Conservation (phyloP, 2,329 filamentous ascomycete species). For the Aspergillus puulaauensis region DNA sequence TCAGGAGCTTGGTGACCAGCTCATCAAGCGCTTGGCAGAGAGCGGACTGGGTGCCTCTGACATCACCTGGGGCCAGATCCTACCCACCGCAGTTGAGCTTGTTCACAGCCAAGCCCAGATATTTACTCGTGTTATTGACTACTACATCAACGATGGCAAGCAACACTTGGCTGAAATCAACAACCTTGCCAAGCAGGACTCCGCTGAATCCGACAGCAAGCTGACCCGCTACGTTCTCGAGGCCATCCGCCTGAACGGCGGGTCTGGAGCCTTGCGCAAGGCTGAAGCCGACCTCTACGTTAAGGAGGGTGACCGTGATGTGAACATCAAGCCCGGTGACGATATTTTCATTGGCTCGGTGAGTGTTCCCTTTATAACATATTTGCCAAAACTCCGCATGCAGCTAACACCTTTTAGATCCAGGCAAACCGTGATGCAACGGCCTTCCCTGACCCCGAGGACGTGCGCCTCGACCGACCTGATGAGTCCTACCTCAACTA, state of each 20-base stretch:
- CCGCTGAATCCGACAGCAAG: conserved; percentile 59
- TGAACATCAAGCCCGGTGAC: conserved; percentile 57
- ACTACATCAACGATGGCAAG: conserved; percentile 63
- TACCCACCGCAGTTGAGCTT: conserved; percentile 66
- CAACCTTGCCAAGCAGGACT: conserved; percentile 56
- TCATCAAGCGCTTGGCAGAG: conserved; percentile 66
- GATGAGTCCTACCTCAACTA: conserved; percentile 65
- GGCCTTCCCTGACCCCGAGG: conserved; percentile 30
- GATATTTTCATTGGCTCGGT: conserved; percentile 66
- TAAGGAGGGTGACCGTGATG: conserved; percentile 51
- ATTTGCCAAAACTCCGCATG: not conserved
- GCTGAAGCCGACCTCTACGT: conserved; percentile 50
- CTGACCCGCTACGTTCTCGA: conserved; percentile 71
- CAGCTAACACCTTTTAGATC: conserved; percentile 26
- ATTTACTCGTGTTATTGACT: conserved; percentile 72
- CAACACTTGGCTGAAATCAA: conserved; percentile 62
- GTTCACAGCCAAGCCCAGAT: conserved; percentile 71
- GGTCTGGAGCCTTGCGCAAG: conserved; percentile 61
- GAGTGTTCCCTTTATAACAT: conserved; percentile 12
- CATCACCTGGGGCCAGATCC: conserved; percentile 68
- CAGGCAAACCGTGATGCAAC: conserved; percentile 56
- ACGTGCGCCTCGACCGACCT: conserved; percentile 63
- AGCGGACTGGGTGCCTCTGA: conserved; percentile 63
- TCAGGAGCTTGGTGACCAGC: conserved; percentile 62
- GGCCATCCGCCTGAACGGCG: conserved; percentile 67